A percentile compares a stretch with the other conserved stretches of the same genome.
These are phyloP conservation scores for Trametes hirsuta DNA, from an alignment of 1,284 basidiomycete genomes.

Conservation along the genomic window DNA sequence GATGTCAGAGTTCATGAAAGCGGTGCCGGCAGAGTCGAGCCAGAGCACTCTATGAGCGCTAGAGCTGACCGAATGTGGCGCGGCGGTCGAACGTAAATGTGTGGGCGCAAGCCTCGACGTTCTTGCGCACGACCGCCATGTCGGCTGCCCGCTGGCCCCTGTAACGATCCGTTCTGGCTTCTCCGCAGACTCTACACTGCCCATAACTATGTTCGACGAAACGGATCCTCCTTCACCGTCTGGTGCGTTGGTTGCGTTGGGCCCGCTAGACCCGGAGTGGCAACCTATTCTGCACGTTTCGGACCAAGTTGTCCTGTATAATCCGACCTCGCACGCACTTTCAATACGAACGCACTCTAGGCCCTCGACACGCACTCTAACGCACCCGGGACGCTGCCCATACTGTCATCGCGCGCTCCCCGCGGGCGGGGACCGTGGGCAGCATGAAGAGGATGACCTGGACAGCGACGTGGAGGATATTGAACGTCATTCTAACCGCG, in stretches of 20 bases:
- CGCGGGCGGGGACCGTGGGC: constrained; percentile 23
- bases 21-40: background rate
- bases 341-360: constrained; percentile 57
- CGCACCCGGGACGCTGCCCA: constrained; percentile 53
- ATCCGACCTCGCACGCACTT: constrained; percentile 83
- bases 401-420: constrained; percentile 70
- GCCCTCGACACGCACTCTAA: constrained; percentile 19
- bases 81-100: background rate
- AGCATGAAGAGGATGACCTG: constrained; percentile 1
- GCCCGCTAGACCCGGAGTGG: constrained; percentile 49
- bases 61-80: background rate
- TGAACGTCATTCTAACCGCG: constrained; percentile 44
- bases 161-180: background rate
- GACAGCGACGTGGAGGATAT: constrained; percentile 32
- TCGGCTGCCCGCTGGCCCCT: background rate
- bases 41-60: constrained; percentile 12
- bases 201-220: constrained; percentile 24
- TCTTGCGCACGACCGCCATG: constrained; percentile 16
- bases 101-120: background rate
- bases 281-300: constrained; percentile 76
- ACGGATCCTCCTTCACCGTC: constrained; percentile 25
- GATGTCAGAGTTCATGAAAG: background rate
- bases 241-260: constrained; percentile 27
- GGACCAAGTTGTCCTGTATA: constrained; percentile 88
- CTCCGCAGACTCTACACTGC: background rate